A percentile compares a stretch with the other conserved stretches of the same genome.
These are phyloP conservation scores for Cladosporium sp. DNA, from an alignment of 2,329 filamentous ascomycete species.

Conservation along the genomic window DNA sequence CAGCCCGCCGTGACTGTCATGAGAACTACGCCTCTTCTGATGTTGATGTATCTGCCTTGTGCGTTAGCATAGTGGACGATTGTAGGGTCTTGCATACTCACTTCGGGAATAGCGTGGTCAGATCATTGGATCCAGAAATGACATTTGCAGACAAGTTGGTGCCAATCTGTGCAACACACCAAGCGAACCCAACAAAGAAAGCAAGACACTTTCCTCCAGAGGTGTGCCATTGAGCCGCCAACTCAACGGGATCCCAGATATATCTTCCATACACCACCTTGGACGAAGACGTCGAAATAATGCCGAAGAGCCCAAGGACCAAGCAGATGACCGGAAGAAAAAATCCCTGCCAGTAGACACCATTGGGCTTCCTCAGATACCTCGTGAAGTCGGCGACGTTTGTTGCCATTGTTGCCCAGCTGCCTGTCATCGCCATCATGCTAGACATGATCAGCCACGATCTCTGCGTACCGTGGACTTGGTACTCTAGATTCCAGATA, in stretches of 20 bases:
- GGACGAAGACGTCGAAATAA: conserved; percentile 49
- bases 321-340: conserved; percentile 46
- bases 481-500: conserved; percentile 45
- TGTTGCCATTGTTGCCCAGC: conserved; percentile 40
- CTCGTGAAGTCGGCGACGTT: conserved; percentile 46
- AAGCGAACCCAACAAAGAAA: conserved; percentile 43
- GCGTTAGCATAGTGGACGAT: neutral
- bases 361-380: conserved; percentile 59
- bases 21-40: conserved; percentile 52
- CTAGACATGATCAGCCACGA: conserved; percentile 39
- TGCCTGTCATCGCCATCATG: conserved; percentile 40
- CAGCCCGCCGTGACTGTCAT: conserved; percentile 36
- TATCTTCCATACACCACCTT: conserved; percentile 41
- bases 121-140: conserved; percentile 40
- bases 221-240: conserved; percentile 44
- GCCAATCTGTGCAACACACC: conserved; percentile 46
- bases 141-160: conserved; percentile 42
- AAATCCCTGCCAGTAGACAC: conserved; percentile 77
- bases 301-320: conserved; percentile 67
- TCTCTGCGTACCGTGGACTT: conserved; percentile 21
- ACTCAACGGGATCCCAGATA: conserved; percentile 44
- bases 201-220: conserved; percentile 45
- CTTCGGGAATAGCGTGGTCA: conserved; percentile 38
- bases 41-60: conserved; percentile 36
- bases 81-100: neutral